A percentile compares a stretch with the other conserved stretches of the same genome.
phyloP scores from a whole-genome alignment of 2,329 filamentous ascomycete genomes.

The Diaporthe sp. region DNA sequence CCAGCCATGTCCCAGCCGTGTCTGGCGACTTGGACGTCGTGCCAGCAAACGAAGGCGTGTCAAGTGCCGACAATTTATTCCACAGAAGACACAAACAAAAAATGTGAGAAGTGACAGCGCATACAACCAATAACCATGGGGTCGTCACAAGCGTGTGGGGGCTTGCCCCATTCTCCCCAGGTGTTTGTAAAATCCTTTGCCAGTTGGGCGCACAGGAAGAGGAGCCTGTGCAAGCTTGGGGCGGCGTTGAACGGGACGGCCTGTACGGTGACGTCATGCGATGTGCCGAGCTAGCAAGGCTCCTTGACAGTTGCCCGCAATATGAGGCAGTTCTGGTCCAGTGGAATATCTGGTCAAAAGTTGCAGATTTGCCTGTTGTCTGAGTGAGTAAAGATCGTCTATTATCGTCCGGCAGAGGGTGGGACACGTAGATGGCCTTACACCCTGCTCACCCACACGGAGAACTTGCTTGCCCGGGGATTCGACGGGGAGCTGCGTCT shows the following conservation, averaged over 20 bases:
- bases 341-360: background rate
- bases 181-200: background rate
- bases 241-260: background rate
- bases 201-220: background rate
- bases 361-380: background rate
- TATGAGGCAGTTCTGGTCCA: background rate
- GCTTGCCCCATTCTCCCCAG: background rate
- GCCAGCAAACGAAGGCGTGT: background rate
- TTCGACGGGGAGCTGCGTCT: background rate
- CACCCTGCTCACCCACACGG: slow-evolving; percentile 6
- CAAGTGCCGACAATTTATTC: background rate
- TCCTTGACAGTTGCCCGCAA: background rate
- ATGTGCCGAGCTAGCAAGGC: background rate
- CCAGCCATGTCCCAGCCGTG: background rate
- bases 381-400: slow-evolving; percentile 2
- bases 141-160: background rate
- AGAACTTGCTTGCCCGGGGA: background rate
- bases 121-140: background rate
- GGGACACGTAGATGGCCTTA: background rate
- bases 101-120: slow-evolving; percentile 7
- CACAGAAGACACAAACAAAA: background rate
- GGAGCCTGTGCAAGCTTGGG: background rate
- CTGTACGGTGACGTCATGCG: slow-evolving; percentile 21
- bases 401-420: background rate
- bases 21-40: background rate